A percentile compares a stretch with the other conserved stretches of the same genome.
phyloP scores from a whole-genome alignment of 768 basidiomycete genomes.

The Daedaleopsis nitida region DNA sequence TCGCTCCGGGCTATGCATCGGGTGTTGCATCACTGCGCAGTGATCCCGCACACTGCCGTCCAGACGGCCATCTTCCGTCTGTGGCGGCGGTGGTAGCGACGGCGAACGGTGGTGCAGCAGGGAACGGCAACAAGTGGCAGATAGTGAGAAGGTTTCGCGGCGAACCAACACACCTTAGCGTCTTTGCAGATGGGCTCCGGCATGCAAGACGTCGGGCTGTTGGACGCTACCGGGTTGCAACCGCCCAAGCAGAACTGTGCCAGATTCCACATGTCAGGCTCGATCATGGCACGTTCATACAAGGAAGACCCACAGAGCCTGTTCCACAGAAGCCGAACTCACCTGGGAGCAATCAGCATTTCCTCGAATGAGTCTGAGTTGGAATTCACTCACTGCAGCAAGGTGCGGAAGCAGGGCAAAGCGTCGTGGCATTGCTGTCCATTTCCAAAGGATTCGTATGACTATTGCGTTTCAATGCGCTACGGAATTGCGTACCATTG shows the following conservation, averaged over 20 bases:
- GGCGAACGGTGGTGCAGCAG: constrained; percentile 11
- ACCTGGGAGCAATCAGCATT: constrained; percentile 32
- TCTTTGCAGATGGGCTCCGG: constrained; percentile 74
- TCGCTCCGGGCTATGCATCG: not conserved
- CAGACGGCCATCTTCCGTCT: not conserved
- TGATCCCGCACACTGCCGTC: not conserved
- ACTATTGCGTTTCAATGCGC: not conserved
- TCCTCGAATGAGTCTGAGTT: not conserved
- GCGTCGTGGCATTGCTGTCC: constrained; percentile 39
- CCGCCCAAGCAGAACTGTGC: constrained; percentile 79
- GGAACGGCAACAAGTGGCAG: not conserved
- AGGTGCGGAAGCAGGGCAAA: constrained; percentile 39
- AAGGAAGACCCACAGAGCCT: constrained; percentile 36
- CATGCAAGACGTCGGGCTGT: constrained; percentile 62
- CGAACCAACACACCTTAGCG: constrained; percentile 46
- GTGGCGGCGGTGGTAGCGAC: not conserved
- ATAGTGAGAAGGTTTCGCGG: not conserved
- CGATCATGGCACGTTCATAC: not conserved
- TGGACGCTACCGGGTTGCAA: constrained; percentile 79
- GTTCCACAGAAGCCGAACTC: constrained; percentile 58
- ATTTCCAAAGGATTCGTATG: not conserved
- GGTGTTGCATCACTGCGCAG: not conserved
- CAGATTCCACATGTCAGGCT: not conserved
- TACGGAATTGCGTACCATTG: constrained; percentile 10
- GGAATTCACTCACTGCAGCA: constrained; percentile 44